A percentile compares a stretch with the other conserved stretches of the same genome.
phyloP scores from a whole-genome alignment of 345 rosid species.

The Melastoma malabathricum region DNA sequence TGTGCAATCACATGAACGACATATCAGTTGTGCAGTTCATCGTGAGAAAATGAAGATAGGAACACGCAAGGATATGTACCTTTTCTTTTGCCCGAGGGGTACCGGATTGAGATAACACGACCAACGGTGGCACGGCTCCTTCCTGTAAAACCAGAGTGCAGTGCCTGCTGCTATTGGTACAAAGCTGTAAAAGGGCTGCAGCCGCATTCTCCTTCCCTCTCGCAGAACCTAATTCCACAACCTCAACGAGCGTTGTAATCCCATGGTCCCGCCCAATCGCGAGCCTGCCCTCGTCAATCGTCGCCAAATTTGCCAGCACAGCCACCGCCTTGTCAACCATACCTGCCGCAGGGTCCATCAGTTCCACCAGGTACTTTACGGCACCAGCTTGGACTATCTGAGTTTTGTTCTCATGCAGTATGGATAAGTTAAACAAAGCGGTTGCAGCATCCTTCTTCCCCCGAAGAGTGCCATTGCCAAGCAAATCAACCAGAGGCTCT shows the following conservation, averaged over 20 bases:
- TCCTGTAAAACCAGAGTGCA: conserved; percentile 70
- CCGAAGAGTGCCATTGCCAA: conserved; percentile 64
- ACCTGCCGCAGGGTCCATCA: conserved; percentile 93
- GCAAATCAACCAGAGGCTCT: conserved; percentile 72
- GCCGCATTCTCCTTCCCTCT: conserved; percentile 95
- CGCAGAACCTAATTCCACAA: conserved; percentile 82
- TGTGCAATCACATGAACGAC: background rate
- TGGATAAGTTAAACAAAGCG: conserved; percentile 74
- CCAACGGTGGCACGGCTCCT: conserved; percentile 88
- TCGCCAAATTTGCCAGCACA: conserved; percentile 86
- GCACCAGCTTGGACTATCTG: conserved; percentile 81
- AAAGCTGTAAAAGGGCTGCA: conserved; percentile 80
- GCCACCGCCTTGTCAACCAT: conserved; percentile 92
- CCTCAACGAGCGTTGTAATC: conserved; percentile 71
- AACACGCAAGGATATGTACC: conserved; percentile 26
- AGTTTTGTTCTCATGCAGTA: conserved; percentile 67
- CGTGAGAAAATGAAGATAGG: background rate
- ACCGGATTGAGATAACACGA: conserved; percentile 76
- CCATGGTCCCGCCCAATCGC: conserved; percentile 84
- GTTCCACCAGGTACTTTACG: conserved; percentile 67
- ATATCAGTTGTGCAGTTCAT: no score
- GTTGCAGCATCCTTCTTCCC: conserved; percentile 94
- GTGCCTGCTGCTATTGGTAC: conserved; percentile 40
- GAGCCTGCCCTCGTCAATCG: conserved; percentile 53
- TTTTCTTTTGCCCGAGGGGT: conserved; percentile 86